These are phyloP conservation scores for Astraeus odoratus DNA, from an alignment of 768 basidiomycete genomes.

Conservation along the genomic window DNA sequence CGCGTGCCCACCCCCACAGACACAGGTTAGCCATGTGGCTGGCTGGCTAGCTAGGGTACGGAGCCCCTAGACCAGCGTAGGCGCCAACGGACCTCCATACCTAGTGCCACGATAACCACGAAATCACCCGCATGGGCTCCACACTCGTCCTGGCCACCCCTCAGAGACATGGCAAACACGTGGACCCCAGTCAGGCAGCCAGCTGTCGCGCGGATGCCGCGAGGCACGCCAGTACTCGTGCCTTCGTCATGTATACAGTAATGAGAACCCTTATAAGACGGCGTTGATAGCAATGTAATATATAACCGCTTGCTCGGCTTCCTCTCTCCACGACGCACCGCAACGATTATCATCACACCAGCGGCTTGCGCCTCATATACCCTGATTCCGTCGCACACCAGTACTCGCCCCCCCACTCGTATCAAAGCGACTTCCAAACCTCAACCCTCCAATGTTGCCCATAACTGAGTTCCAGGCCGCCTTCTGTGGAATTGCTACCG, in stretches of 20 bases:
- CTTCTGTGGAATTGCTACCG: slow-evolving; percentile 50
- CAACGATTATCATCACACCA: slow-evolving; percentile 14
- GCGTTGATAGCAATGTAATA: slow-evolving; percentile 18
- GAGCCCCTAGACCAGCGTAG: too few relatives aligned
- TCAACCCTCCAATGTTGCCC: slow-evolving; percentile 36
- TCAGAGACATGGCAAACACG: slow-evolving; percentile 14
- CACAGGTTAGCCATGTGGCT: too few relatives aligned
- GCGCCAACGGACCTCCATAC: neutral
- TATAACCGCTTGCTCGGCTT: slow-evolving; percentile 4
- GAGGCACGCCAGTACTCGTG: slow-evolving; percentile 26
- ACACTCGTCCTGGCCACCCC: slow-evolving; percentile 1
- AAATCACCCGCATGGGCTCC: slow-evolving; percentile 8
- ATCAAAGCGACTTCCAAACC: slow-evolving; percentile 3
- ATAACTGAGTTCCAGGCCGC: slow-evolving; percentile 48
- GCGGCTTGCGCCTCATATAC: slow-evolving; percentile 5
- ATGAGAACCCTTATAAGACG: slow-evolving; percentile 24
- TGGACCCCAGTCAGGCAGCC: slow-evolving; percentile 12
- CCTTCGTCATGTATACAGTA: slow-evolving; percentile 16
- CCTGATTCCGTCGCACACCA: slow-evolving; percentile 17
- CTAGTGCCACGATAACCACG: slow-evolving; percentile 13
- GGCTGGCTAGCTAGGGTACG: too few relatives aligned
- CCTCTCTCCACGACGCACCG: slow-evolving; percentile 10
- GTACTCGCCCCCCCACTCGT: slow-evolving; percentile 1
- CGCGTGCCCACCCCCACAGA: too few relatives aligned
- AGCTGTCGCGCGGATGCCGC: slow-evolving; percentile 23